Conservation (phyloP, 257 asterid genomes). For the Nicotiana sylvestris region DNA sequence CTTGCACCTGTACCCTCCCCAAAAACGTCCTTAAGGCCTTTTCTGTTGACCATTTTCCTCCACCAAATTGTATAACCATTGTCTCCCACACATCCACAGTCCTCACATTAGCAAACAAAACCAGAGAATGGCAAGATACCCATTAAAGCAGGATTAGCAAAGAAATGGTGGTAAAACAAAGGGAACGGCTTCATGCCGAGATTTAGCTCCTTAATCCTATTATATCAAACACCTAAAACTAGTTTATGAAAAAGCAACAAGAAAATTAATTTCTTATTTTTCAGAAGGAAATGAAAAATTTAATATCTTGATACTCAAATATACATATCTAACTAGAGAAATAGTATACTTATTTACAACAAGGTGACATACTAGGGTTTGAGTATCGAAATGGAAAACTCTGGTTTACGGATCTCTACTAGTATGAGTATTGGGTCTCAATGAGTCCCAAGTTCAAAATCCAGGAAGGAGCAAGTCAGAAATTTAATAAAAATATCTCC, state of each 20-base stretch:
- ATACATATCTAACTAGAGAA: background rate
- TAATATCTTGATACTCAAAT: background rate
- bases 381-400: background rate
- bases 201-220: background rate
- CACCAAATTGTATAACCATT: background rate
- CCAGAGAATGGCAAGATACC: background rate
- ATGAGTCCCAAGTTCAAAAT: slow-evolving; percentile 11
- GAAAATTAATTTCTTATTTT: background rate
- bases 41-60: background rate
- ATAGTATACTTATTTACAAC: background rate
- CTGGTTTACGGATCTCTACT: background rate
- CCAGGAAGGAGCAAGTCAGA: background rate
- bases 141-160: background rate
- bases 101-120: background rate
- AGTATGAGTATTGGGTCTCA: background rate
- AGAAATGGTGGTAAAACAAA: background rate
- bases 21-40: background rate
- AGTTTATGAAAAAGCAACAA: background rate
- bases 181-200: background rate
- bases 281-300: background rate
- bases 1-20: background rate
- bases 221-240: background rate
- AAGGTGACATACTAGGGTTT: background rate
- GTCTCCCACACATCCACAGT: background rate
- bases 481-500: background rate